A percentile compares a stretch with the other conserved stretches of the same genome.
Evolutionary conservation across 495 filamentous ascomycete genomes (phyloP).

Genomic region (Monascus purpureus): DNA sequence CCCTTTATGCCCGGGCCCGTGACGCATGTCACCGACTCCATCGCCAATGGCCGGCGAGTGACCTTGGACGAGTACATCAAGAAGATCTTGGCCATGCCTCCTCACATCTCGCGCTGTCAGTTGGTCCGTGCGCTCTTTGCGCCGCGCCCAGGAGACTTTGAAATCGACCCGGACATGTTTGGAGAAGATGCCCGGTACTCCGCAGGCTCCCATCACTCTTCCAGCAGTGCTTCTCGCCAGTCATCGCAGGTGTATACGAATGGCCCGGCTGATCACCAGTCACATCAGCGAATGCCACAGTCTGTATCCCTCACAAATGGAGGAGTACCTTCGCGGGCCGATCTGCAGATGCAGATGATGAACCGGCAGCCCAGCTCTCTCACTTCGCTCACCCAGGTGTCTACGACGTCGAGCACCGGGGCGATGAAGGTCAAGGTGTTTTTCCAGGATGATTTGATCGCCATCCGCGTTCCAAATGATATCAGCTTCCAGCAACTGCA

Average conservation of each 20-base stretch:
- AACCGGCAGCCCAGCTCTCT: constrained; percentile 61
- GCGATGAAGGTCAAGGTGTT: constrained; percentile 88
- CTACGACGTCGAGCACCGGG: constrained; percentile 32
- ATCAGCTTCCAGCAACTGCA: constrained; percentile 66
- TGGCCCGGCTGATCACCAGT: constrained; percentile 42
- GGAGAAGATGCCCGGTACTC: constrained; percentile 60
- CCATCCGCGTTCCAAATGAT: constrained; percentile 73
- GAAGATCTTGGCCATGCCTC: constrained; percentile 68
- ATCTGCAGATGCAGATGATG: constrained; percentile 31
- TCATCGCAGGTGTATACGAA: constrained; percentile 63
- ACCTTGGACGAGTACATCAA: constrained; percentile 93
- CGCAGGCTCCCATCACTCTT: constrained; percentile 57
- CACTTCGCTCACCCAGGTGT: constrained; percentile 60
- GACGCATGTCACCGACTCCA: constrained; percentile 93
- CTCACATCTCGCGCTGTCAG: constrained; percentile 68
- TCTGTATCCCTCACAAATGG: constrained; percentile 28
- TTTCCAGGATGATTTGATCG: constrained; percentile 79
- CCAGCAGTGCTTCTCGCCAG: constrained; percentile 52
- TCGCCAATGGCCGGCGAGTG: constrained; percentile 81
- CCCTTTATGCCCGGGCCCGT: constrained; percentile 99
- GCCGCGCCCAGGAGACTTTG: constrained; percentile 80
- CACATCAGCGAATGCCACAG: constrained; percentile 43
- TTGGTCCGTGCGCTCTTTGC: constrained; percentile 83
- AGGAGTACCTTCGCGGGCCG: constrained; percentile 23
- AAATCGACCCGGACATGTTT: constrained; percentile 58